Evolutionary conservation across 208 protist genomes (phyloP), one percentile per base, ranked within the genome.

Genomic region (Polymyxa betae): DNA sequence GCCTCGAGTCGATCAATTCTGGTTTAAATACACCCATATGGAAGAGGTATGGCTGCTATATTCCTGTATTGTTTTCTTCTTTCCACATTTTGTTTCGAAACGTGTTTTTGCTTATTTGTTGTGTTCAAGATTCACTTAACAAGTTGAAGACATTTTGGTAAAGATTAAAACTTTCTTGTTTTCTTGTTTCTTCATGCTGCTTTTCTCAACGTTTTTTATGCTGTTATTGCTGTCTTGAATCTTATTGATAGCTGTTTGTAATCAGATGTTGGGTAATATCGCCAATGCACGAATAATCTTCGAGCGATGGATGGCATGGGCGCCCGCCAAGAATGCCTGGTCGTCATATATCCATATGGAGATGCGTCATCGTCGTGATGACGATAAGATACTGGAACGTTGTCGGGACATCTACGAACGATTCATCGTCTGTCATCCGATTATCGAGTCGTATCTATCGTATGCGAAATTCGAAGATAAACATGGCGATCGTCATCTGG

Each of bases 1-100:
- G 38, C 98, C 98, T 5, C 92, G 97, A 64, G 95, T 96, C 0
- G 94, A 96, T n/a, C 96, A 98, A 90, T 95, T 99, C 46, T 99
- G 98, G 98, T 97, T 32, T 91, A 97, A 97, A 90, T 97, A 96
- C 88, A 77, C 92, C n/a, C 95, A 97, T 90, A 96, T 99, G 93
- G 98, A 99, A 93, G 97, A 99, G 24, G 49, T 60, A 60, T 24
- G 49, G n/a, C n/a, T n/a, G n/a, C n/a, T n/a, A n/a, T n/a, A n/a
- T n/a, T n/a, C n/a, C n/a, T n/a, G n/a, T n/a, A n/a, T n/a, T n/a
- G n/a, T n/a, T n/a, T n/a, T n/a, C n/a, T n/a, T n/a, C n/a, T n/a
- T n/a, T n/a, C n/a, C n/a, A n/a, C 24, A 60, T 60, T 29, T 60
- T 60, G 5, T 60, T 60, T 60, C 49, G 24, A 60, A 29, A 60